Base-by-base conservation (phyloP, 306 rosid genomes). In the Quillaja saponaria region DNA sequence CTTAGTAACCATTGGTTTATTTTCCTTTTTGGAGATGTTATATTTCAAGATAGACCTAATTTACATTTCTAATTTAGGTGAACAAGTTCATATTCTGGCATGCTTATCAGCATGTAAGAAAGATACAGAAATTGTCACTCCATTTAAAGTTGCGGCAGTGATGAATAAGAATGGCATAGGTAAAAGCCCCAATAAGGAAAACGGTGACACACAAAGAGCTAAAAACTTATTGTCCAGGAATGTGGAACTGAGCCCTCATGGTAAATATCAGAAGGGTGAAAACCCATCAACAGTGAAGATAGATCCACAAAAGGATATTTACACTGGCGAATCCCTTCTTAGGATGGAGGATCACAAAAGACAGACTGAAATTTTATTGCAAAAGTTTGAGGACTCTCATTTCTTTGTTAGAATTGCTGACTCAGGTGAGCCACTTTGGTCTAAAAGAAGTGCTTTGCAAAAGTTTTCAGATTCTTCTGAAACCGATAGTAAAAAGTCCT, bases 341-440 rank as follows among this genome's bases (percentile, higher is more conserved):
- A 78, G 80, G 61, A 79, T 76, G 87, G 94, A 84, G 76, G 87
- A 68, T 66, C 87, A 80, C 66, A 84, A 66, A 63, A 82, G 88
- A 47, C 80, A 80, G 67, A 86, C 95, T 17, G 85, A 76, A 34
- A 57, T 65, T 17, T 52, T 91, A 68, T 69, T 92, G 82, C 81
- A 84, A 67, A 84, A 81, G 44, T 81, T 86, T 80, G 91, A 92
- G 79, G 83, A 81, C 75, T 88, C 99, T 55, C 90, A 83, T 77
- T 89, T 86, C 82, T 92, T 92, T 83, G 94, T 84, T 67, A 86
- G 99, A 71, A 81, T 92, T 74, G 82, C 94, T 15, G 99, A 92
- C 49, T 84, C 83, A 6, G 55, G 74, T 45, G 89, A 84, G 55
- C 71, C 83, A 38, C 94, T 89, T 74, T 92, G 99, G 99, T 83